Conservation (phyloP, 805 yeast species). For the Candida awuae region DNA sequence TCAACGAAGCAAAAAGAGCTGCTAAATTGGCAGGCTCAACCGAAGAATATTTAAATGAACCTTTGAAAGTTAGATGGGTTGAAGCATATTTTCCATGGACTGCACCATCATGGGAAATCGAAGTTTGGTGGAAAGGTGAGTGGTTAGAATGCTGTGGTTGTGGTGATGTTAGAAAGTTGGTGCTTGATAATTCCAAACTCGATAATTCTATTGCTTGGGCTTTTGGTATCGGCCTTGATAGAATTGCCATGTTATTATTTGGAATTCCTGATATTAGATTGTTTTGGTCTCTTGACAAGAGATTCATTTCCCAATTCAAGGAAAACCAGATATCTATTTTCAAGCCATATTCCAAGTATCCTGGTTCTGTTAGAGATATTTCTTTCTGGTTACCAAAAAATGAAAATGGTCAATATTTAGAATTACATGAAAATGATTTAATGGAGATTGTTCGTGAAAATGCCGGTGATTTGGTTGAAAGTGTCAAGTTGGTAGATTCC, state of each 20-base stretch:
- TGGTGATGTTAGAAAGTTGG: slow-evolving; percentile 79
- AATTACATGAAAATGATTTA: slow-evolving; percentile 76
- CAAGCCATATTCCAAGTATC: slow-evolving; percentile 85
- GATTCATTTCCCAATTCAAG: slow-evolving; percentile 68
- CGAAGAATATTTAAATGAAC: slow-evolving; percentile 57
- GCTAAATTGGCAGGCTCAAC: slow-evolving; percentile 54
- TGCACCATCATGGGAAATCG: slow-evolving; percentile 96
- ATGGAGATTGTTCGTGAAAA: slow-evolving; percentile 84
- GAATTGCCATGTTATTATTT: slow-evolving; percentile 91
- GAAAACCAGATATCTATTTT: slow-evolving; percentile 61
- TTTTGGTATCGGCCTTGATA: slow-evolving; percentile 90
- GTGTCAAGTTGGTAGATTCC: slow-evolving; percentile 71
- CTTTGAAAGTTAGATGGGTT: slow-evolving; percentile 86
- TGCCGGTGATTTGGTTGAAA: slow-evolving; percentile 86
- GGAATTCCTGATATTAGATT: slow-evolving; percentile 93
- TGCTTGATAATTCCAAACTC: slow-evolving; percentile 64
- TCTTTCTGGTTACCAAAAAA: slow-evolving; percentile 77
- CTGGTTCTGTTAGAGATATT: slow-evolving; percentile 77
- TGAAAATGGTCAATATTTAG: slow-evolving; percentile 13
- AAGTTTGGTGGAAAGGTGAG: slow-evolving; percentile 97
- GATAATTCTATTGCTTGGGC: slow-evolving; percentile 86
- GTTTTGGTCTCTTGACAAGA: slow-evolving; percentile 80
- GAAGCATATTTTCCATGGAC: slow-evolving; percentile 98
- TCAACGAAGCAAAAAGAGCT: slow-evolving; percentile 58
- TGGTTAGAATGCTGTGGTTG: slow-evolving; percentile 98